Percentiles rank a stretch among this genome's conserved stretches.
Conservation (phyloP, 495 filamentous ascomycete species). For the Penicillium silybi region DNA sequence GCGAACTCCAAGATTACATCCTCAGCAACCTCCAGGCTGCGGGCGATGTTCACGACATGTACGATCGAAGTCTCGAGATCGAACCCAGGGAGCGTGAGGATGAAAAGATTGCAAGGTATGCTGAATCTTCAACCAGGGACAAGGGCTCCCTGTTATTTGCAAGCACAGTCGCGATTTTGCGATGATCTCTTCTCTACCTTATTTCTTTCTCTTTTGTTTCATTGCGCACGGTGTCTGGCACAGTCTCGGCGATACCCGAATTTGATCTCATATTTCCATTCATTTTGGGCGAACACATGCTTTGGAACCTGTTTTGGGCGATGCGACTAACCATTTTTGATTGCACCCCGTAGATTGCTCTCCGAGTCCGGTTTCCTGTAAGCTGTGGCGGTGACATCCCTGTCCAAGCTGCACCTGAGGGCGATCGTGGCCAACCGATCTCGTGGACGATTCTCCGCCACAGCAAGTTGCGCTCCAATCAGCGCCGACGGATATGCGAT, state of each 20-base stretch:
- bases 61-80: slow-evolving; percentile 86
- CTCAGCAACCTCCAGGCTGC: slow-evolving; percentile 90
- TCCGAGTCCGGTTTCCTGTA: slow-evolving; percentile 75
- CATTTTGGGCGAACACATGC: slow-evolving; percentile 10
- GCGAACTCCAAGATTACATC: slow-evolving; percentile 95
- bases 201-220: slow-evolving; percentile 13
- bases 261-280: slow-evolving; percentile 21
- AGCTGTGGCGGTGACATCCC: slow-evolving; percentile 24
- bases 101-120: slow-evolving; percentile 84
- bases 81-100: slow-evolving; percentile 96
- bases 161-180: slow-evolving; percentile 31
- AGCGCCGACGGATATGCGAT: slow-evolving; percentile 3
- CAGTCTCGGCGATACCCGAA: slow-evolving; percentile 26
- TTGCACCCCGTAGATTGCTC: slow-evolving; percentile 54
- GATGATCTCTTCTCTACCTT: slow-evolving; percentile 25
- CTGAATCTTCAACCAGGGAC: slow-evolving; percentile 33
- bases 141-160: slow-evolving; percentile 36
- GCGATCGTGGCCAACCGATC: slow-evolving; percentile 16
- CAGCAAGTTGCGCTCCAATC: slow-evolving; percentile 17
- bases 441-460: slow-evolving; percentile 8
- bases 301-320: slow-evolving; percentile 20
- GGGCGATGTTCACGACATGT: slow-evolving; percentile 98
- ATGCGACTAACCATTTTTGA: slow-evolving; percentile 39
- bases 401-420: slow-evolving; percentile 25
- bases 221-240: slow-evolving; percentile 17